These are phyloP conservation scores for Volvox africanus DNA, from an alignment of 139 green algal genomes.

Conservation along the genomic window DNA sequence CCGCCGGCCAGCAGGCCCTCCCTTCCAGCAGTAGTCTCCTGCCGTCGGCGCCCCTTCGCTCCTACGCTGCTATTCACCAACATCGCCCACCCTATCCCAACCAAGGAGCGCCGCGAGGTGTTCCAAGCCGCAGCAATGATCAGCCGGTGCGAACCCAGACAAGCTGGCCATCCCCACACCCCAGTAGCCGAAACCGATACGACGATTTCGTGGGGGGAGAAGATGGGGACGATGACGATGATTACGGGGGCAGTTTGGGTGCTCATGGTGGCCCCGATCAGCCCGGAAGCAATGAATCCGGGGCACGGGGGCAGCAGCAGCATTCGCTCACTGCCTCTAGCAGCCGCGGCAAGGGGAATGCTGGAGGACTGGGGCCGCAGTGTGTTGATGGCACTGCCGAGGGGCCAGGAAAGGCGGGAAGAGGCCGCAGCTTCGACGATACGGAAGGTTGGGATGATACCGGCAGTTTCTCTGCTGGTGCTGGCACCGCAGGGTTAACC, in stretches of 20 bases:
- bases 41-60: neutral
- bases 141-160: neutral
- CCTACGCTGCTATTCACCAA: conserved; percentile 35
- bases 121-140: neutral
- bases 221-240: conserved; percentile 7
- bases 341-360: neutral
- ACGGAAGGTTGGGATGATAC: conserved; percentile 23
- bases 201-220: neutral
- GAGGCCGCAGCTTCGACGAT: conserved; percentile 13
- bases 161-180: neutral
- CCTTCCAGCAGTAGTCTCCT: neutral
- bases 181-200: neutral
- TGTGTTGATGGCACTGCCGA: neutral
- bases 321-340: neutral
- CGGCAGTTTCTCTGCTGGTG: conserved; percentile 1
- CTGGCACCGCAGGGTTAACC: neutral
- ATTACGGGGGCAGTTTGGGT: neutral
- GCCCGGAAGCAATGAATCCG: neutral
- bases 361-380: neutral
- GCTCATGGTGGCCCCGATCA: neutral
- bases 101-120: neutral
- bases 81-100: conserved; percentile 10
- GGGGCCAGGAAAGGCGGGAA: neutral
- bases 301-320: neutral
- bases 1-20: neutral